A percentile compares a stretch with the other conserved stretches of the same genome.
These are phyloP conservation scores for Meyerozyma guilliermondii DNA, from an alignment of 1,139 yeast genomes.

Conservation along the genomic window DNA sequence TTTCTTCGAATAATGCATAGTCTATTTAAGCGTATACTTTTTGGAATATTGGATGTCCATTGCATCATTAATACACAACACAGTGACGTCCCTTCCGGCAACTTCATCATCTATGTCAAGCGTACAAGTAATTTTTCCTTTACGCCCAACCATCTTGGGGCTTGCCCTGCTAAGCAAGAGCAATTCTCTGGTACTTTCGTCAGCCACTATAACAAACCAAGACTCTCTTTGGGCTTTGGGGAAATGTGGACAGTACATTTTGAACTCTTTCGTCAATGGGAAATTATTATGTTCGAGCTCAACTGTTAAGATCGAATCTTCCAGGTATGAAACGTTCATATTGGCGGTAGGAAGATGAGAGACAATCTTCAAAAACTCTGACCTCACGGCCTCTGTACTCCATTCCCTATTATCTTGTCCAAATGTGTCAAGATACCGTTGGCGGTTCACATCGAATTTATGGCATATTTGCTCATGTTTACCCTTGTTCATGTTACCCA, in stretches of 20 bases:
- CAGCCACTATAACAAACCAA: constrained; percentile 76
- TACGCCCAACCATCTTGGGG: constrained; percentile 45
- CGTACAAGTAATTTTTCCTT: constrained; percentile 37
- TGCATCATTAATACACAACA: constrained; percentile 63
- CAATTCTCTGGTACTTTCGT: constrained; percentile 42
- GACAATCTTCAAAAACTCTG: constrained; percentile 39
- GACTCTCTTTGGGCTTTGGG: constrained; percentile 92
- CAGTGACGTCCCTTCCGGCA: constrained; percentile 37
- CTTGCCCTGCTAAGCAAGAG: constrained; percentile 62
- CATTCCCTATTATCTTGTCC: neutral
- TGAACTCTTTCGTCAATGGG: constrained; percentile 55
- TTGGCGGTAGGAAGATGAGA: constrained; percentile 47
- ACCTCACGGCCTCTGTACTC: constrained; percentile 15
- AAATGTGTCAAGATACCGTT: neutral
- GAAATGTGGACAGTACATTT: constrained; percentile 71
- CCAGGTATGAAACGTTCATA: constrained; percentile 27
- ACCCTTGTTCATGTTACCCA: constrained; percentile 21
- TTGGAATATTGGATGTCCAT: constrained; percentile 43
- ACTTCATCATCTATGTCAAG: constrained; percentile 49
- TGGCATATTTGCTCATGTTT: constrained; percentile 27
- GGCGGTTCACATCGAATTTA: constrained; percentile 7
- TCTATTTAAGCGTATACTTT: constrained; percentile 6
- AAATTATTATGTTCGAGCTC: constrained; percentile 48
- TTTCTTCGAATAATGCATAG: constrained; percentile 31
- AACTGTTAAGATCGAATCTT: constrained; percentile 30